Base-by-base conservation (phyloP, 768 basidiomycete genomes). In the Russula brevipes region DNA sequence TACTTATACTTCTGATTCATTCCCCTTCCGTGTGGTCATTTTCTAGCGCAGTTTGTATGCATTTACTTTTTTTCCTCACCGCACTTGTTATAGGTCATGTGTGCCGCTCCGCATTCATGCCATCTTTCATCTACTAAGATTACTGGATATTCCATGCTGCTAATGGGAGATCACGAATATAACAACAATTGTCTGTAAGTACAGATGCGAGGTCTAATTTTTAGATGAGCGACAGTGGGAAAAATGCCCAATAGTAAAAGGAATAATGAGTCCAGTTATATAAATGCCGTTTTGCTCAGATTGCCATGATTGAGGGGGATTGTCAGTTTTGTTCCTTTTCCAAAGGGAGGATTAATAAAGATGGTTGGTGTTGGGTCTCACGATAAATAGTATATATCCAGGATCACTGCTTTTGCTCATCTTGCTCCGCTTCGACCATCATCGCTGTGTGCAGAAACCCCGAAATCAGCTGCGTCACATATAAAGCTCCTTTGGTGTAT, bases 391-490 rank as follows among this genome's bases (percentile, higher is more conserved):
- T 44, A 45, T 33, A 35, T 17, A 24, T 57, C 16, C 44, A 41
- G 11, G 11, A 56, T 59, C 55, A 61, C 12, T 45, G 54, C 57
- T 64, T 65, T 47, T 65, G 36, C 41, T 82, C 80, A 61, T 77
- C 73, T 63, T 77, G 72, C 35, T 78, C 77, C 36, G 78, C 79
- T 65, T 81, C 76, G 36, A 73, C 65, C 79, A 84, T 81, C 74
- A 81, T 73, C 58, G 74, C 73, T 76, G 53, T 38, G 24, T 17
- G 12, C 38, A 33, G 14, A 46, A 58, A 19, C 7, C 11, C 9
- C 12, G 11, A 3, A 31, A 63, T 24, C 11, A 16, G n/a, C 5
- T 45, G 38, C 19, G 8, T 24, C 35, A 50, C 46, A 41, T 38
- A 54, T 46, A 47, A 16, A 36, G 31, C 14, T 44, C 42, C 4